phyloP scores from a whole-genome alignment of 768 basidiomycete genomes.

The Mycena belliarum region DNA sequence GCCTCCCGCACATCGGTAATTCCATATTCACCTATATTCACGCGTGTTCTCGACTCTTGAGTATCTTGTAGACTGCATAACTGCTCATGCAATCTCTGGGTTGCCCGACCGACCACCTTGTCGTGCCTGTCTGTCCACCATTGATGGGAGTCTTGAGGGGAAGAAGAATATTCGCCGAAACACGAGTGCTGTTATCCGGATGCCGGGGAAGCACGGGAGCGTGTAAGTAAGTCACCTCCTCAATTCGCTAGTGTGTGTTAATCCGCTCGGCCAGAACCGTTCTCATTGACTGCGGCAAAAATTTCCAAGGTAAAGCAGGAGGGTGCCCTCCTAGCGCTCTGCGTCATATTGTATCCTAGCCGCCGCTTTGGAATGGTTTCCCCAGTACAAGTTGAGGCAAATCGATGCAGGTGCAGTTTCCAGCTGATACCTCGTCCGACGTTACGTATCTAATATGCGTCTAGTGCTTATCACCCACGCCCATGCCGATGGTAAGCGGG shows the following conservation, averaged over 20 bases:
- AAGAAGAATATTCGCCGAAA: conserved; percentile 86
- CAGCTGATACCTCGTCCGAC: neutral
- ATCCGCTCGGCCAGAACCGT: conserved; percentile 52
- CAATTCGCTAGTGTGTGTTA: neutral
- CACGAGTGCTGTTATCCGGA: conserved; percentile 69
- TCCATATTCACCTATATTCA: conserved; percentile 37
- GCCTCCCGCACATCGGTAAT: conserved; percentile 17
- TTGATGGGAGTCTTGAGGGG: conserved; percentile 56
- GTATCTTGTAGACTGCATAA: conserved; percentile 61
- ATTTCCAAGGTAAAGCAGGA: conserved; percentile 51
- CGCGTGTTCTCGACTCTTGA: conserved; percentile 19
- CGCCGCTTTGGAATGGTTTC: conserved; percentile 50
- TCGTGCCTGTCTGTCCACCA: conserved; percentile 66
- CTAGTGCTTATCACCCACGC: conserved; percentile 79
- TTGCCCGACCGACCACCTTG: conserved; percentile 41
- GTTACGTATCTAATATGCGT: conserved; percentile 57
- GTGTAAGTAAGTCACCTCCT: conserved; percentile 46
- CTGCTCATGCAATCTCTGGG: conserved; percentile 50
- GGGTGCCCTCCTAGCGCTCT: conserved; percentile 48
- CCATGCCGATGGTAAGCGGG: conserved; percentile 68
- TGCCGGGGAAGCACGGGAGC: conserved; percentile 40
- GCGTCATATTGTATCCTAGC: conserved; percentile 29
- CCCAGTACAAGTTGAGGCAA: conserved; percentile 67
- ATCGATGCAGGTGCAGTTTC: conserved; percentile 36
- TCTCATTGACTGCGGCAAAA: conserved; percentile 85